Evolutionary conservation across 83 land plant genomes (phyloP).

Genomic region (Larix sibirica): DNA sequence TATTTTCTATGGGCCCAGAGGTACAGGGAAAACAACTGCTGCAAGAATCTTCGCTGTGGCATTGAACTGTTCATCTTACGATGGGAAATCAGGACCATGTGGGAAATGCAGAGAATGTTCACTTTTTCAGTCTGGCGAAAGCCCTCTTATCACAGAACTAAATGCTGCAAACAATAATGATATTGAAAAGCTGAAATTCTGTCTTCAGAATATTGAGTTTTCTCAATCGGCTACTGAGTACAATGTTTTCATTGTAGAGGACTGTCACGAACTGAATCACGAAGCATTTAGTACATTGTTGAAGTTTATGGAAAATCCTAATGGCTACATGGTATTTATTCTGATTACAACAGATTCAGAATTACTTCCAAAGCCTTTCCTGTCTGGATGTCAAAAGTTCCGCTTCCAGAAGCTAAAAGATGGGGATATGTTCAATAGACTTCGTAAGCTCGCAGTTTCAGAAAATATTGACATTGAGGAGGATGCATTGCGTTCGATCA

Average conservation of each 20-base stretch:
- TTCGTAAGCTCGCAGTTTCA: constrained; percentile 15
- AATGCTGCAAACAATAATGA: constrained; percentile 23
- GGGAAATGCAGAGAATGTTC: constrained; percentile 35
- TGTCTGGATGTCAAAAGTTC: constrained; percentile 41
- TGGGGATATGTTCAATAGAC: constrained; percentile 31
- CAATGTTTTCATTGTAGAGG: constrained; percentile 35
- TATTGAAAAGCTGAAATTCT: constrained; percentile 15
- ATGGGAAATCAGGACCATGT: constrained; percentile 24
- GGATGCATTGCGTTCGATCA: constrained; percentile 32
- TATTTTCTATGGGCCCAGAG: constrained; percentile 16
- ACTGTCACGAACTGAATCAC: constrained; percentile 26
- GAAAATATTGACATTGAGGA: constrained; percentile 29
- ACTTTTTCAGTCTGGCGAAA: constrained; percentile 15
- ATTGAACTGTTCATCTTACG: constrained; percentile 30
- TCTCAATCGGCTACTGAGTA: constrained; percentile 14
- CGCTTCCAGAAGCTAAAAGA: constrained; percentile 35
- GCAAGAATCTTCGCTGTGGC: constrained; percentile 46
- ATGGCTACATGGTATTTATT: constrained; percentile 32
- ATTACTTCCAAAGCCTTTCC: constrained; percentile 21
- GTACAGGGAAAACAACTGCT: constrained; percentile 37
- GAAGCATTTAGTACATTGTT: constrained; percentile 29
- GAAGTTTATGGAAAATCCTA: constrained; percentile 36
- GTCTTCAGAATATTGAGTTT: constrained; percentile 21
- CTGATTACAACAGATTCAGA: constrained; percentile 41
- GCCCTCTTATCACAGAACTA: constrained; percentile 28